A percentile compares a stretch with the other conserved stretches of the same genome.
These are phyloP conservation scores for Xanthoconium purpureum DNA, from an alignment of 768 basidiomycete species.

Conservation along the genomic window DNA sequence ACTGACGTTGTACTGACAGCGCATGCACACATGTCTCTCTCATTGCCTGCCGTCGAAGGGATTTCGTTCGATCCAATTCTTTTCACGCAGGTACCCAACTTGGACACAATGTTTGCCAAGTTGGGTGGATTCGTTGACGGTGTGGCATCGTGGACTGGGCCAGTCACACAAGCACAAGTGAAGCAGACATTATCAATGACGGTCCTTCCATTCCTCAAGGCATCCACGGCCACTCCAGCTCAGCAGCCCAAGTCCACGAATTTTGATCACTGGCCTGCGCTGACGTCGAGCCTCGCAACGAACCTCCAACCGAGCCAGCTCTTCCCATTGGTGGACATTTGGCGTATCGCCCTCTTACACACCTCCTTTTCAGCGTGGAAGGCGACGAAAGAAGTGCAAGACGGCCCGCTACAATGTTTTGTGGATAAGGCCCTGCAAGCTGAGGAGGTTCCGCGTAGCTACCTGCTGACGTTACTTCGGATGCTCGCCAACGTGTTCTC, in stretches of 20 bases:
- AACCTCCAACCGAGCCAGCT: conserved; percentile 53
- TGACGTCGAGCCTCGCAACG: conserved; percentile 41
- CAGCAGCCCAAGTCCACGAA: conserved; percentile 34
- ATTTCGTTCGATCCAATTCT: conserved; percentile 74
- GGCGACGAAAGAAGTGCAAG: conserved; percentile 28
- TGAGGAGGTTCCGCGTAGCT: conserved; percentile 44
- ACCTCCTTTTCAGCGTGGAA: conserved; percentile 52
- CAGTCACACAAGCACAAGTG: conserved; percentile 33
- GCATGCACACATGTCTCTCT: conserved; percentile 66
- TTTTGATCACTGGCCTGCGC: conserved; percentile 48
- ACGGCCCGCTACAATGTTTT: conserved; percentile 45
- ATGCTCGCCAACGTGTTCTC: conserved; percentile 69
- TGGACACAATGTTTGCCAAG: conserved; percentile 63
- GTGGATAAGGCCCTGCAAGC: conserved; percentile 43
- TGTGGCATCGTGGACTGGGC: conserved; percentile 35
- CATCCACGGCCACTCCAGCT: conserved; percentile 37
- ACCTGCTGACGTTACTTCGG: conserved; percentile 62
- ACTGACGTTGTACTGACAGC: conserved; percentile 41
- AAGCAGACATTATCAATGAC: conserved; percentile 47
- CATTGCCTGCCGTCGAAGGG: conserved; percentile 57
- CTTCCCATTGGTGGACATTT: conserved; percentile 82
- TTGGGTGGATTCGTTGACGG: conserved; percentile 60
- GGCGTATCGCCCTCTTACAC: conserved; percentile 76
- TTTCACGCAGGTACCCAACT: conserved; percentile 65
- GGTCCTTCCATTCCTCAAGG: conserved; percentile 65